phyloP scores from a whole-genome alignment of 1,139 yeast species.

The Taphrina deformans region DNA sequence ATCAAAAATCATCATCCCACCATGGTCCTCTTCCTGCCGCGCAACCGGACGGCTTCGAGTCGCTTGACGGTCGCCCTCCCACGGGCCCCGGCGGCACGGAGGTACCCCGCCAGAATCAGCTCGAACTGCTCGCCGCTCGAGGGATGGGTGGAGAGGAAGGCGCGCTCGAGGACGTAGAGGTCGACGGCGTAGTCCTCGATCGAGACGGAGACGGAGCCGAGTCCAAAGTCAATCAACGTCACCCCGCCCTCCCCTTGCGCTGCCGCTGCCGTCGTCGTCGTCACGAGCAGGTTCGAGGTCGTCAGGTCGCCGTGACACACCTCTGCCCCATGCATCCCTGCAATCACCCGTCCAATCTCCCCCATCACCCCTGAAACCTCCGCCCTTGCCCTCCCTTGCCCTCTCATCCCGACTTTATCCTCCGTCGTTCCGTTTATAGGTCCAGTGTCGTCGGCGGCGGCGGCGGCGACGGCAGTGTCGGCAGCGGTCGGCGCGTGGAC shows the following conservation, averaged over 20 bases:
- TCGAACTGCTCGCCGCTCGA: slow-evolving; percentile 58
- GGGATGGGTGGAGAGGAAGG: slow-evolving; percentile 88
- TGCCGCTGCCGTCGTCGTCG: slow-evolving; percentile 31
- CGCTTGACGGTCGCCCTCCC: slow-evolving; percentile 48
- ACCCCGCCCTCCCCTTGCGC: slow-evolving; percentile 42
- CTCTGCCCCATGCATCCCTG: slow-evolving; percentile 69
- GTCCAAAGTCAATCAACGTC: slow-evolving; percentile 84
- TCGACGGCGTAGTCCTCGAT: slow-evolving; percentile 97
- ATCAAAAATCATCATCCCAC: too few relatives aligned
- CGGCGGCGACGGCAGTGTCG: background rate
- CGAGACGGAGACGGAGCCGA: slow-evolving; percentile 71
- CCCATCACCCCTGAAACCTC: slow-evolving; percentile 37
- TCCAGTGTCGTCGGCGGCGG: too few relatives aligned
- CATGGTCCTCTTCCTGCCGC: slow-evolving; percentile 96
- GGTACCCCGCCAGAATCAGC: slow-evolving; percentile 76
- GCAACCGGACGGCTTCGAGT: slow-evolving; percentile 77
- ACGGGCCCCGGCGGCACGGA: slow-evolving; percentile 41
- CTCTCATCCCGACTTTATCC: too few relatives aligned
- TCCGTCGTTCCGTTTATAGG: too few relatives aligned
- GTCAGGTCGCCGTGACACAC: slow-evolving; percentile 95
- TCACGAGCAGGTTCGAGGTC: slow-evolving; percentile 74
- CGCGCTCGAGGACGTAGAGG: slow-evolving; percentile 87
- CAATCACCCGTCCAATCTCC: slow-evolving; percentile 69
- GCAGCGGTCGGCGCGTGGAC: background rate
- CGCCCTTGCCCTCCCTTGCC: slow-evolving; percentile 7